Percentiles rank a stretch among this genome's conserved stretches.
These are phyloP conservation scores for Peronospora belbahrii DNA, from an alignment of 352 stramenopile species.

Conservation along the genomic window DNA sequence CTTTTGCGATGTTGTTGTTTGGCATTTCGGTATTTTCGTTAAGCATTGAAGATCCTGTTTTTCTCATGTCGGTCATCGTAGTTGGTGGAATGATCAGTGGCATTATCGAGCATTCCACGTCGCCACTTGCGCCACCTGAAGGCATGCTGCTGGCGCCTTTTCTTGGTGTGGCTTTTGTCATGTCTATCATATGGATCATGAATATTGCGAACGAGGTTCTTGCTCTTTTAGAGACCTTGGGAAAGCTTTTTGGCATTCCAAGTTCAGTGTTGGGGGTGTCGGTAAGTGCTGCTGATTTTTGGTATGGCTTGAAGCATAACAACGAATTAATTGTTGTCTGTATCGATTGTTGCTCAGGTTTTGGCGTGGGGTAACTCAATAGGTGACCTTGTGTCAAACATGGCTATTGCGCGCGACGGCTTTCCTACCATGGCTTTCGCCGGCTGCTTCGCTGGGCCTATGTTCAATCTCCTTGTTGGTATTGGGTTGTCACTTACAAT, in stretches of 20 bases:
- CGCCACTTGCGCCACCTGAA: constrained; percentile 36
- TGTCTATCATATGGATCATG: constrained; percentile 86
- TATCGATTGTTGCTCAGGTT: constrained; percentile 32
- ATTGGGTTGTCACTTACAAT: constrained; percentile 63
- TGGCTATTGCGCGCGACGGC: constrained; percentile 65
- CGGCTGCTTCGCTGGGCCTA: constrained; percentile 72
- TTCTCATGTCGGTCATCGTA: constrained; percentile 35
- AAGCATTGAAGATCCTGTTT: constrained; percentile 37
- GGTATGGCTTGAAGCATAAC: background rate
- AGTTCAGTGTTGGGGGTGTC: constrained; percentile 71
- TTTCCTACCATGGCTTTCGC: constrained; percentile 81
- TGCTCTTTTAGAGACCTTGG: constrained; percentile 61
- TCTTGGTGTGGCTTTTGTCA: constrained; percentile 66
- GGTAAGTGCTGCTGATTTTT: constrained; percentile 26
- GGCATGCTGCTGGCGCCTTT: constrained; percentile 46
- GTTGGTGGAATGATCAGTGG: constrained; percentile 37
- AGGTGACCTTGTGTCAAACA: constrained; percentile 71
- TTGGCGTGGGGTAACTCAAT: constrained; percentile 78
- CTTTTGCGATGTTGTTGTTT: constrained; percentile 51
- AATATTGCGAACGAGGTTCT: constrained; percentile 78
- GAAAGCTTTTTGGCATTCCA: constrained; percentile 65
- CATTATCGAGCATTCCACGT: constrained; percentile 41
- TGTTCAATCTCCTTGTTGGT: constrained; percentile 74
- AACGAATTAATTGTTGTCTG: constrained; percentile 7
- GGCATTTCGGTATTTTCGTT: constrained; percentile 46